A percentile compares a stretch with the other conserved stretches of the same genome.
These are phyloP conservation scores for Trichophyton simii DNA, from an alignment of 2,329 filamentous ascomycete species.

Conservation along the genomic window DNA sequence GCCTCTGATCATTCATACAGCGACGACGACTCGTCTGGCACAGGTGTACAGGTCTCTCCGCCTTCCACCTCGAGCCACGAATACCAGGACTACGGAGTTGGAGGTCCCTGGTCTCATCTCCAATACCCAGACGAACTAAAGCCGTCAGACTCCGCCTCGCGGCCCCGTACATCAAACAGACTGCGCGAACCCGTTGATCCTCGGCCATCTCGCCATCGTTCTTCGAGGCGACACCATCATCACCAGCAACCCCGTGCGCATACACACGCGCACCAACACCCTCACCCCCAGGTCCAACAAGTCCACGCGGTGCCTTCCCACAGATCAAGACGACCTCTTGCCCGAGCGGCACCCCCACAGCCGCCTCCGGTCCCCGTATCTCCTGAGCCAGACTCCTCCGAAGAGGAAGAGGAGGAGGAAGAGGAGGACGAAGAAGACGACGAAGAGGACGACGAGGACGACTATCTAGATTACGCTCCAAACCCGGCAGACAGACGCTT, in stretches of 20 bases:
- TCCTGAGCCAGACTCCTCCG: constrained; percentile 41
- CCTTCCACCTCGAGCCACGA: constrained; percentile 31
- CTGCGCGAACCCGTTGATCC: constrained; percentile 2
- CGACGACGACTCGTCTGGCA: constrained; percentile 34
- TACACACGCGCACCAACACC: neutral
- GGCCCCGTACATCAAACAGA: constrained; percentile 26
- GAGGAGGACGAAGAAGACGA: constrained; percentile 4
- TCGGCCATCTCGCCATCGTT: constrained; percentile 23
- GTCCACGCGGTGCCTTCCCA: constrained; percentile 28
- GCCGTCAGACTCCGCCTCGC: constrained; percentile 36
- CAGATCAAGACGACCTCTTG: constrained; percentile 34
- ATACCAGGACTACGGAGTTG: constrained; percentile 21
- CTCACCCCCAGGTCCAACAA: constrained; percentile 9
- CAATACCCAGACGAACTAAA: constrained; percentile 36
- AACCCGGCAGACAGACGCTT: constrained; percentile 23
- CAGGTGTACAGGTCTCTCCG: constrained; percentile 33
- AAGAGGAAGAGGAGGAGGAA: constrained; percentile 1
- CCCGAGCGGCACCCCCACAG: constrained; percentile 14
- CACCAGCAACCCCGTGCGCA: neutral
- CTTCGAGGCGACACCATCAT: constrained; percentile 19
- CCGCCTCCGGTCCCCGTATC: constrained; percentile 32
- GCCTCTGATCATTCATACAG: constrained; percentile 30
- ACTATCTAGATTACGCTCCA: constrained; percentile 41
- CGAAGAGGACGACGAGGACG: constrained; percentile 39
- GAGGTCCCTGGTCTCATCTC: constrained; percentile 27